Conservation (phyloP, 495 filamentous ascomycete genomes). For the Parmelia sp. region DNA sequence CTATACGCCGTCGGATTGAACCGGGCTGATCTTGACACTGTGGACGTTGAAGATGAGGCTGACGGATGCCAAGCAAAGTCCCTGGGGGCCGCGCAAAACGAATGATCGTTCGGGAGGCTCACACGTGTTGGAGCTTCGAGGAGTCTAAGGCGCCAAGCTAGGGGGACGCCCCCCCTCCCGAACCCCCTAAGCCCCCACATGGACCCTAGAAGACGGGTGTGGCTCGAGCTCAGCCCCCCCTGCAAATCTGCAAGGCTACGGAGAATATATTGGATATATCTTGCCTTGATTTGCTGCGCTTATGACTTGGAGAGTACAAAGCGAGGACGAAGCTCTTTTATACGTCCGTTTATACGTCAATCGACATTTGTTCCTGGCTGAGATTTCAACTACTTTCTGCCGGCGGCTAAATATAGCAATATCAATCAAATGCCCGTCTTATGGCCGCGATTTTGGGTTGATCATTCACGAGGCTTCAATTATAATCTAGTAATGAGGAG, state of each 20-base stretch:
- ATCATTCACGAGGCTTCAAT: conserved; percentile 20
- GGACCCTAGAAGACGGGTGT: not conserved
- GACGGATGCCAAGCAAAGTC: not conserved
- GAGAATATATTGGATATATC: not conserved
- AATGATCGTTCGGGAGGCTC: not conserved
- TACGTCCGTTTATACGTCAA: too few relatives aligned
- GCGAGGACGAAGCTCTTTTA: too few relatives aligned
- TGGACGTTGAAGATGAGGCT: not conserved
- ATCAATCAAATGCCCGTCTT: conserved; percentile 13
- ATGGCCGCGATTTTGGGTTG: conserved; percentile 22
- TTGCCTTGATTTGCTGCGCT: too few relatives aligned
- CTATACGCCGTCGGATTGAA: not conserved
- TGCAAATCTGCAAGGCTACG: not conserved
- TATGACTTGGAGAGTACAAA: too few relatives aligned
- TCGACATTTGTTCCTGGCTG: too few relatives aligned
- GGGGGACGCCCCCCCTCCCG: too few relatives aligned
- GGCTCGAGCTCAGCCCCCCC: conserved; percentile 3
- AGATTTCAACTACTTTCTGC: too few relatives aligned
- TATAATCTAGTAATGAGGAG: conserved; percentile 15
- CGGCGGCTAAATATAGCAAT: not conserved
- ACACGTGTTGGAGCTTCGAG: conserved; percentile 5
- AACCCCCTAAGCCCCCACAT: not conserved
- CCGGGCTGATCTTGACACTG: not conserved
- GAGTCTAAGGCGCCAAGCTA: not conserved
- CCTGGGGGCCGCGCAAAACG: not conserved